Evolutionary conservation across 139 green algal species (phyloP).

Genomic region (Chlamydomonas sphaeroides): DNA sequence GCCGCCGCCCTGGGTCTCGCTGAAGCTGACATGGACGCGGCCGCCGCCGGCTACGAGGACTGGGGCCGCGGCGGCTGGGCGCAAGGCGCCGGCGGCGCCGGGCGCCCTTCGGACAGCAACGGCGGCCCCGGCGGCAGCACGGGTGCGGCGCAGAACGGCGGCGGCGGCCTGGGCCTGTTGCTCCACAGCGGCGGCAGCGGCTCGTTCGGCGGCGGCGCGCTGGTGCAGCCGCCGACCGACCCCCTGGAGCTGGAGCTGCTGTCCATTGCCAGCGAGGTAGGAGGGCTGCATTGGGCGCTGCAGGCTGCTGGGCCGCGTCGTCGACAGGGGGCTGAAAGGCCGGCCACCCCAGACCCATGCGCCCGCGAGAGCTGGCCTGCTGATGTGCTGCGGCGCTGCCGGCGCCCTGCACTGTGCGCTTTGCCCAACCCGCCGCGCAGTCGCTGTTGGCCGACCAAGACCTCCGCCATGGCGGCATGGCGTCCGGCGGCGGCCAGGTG

Average conservation of each 20-base stretch:
- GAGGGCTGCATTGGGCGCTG: too few relatives aligned
- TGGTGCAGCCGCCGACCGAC: background rate
- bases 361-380: too few relatives aligned
- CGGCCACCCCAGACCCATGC: too few relatives aligned
- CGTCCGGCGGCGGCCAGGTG: background rate
- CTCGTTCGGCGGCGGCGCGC: background rate
- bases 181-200: background rate
- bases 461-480: background rate
- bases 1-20: background rate
- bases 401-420: background rate
- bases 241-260: slow-evolving; percentile 28
- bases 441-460: slow-evolving; percentile 3
- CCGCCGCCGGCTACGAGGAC: too few relatives aligned
- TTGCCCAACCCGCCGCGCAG: background rate
- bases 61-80: too few relatives aligned
- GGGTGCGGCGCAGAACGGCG: too few relatives aligned
- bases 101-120: too few relatives aligned
- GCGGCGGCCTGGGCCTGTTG: background rate
- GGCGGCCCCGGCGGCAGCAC: too few relatives aligned
- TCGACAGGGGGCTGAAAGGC: too few relatives aligned
- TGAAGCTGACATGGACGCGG: background rate
- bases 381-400: too few relatives aligned
- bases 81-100: too few relatives aligned
- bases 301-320: too few relatives aligned
- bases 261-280: slow-evolving; percentile 21